phyloP scores from a whole-genome alignment of 2,329 filamentous ascomycete species.

The Cladophialophora yegresii region DNA sequence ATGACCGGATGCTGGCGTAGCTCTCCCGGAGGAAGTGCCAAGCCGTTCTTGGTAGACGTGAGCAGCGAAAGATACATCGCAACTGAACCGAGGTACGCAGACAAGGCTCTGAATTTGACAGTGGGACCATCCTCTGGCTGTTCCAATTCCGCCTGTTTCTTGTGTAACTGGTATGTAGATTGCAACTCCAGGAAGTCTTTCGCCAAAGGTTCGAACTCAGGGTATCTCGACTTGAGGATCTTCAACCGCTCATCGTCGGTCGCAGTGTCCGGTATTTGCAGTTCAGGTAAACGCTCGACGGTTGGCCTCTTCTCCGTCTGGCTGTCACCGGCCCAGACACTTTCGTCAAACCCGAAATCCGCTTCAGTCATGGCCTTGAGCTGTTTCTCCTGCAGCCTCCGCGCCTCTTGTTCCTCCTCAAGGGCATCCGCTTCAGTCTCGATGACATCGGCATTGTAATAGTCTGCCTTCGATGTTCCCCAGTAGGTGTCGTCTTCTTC shows the following conservation, averaged over 20 bases:
- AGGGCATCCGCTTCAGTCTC: conserved; percentile 73
- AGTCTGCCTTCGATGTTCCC: conserved; percentile 84
- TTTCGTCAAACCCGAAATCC: conserved; percentile 90
- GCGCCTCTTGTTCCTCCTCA: conserved; percentile 89
- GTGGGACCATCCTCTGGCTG: conserved; percentile 46
- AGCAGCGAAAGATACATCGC: conserved; percentile 93
- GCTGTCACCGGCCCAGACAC: conserved; percentile 72
- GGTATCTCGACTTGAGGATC: conserved; percentile 78
- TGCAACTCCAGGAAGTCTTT: conserved; percentile 77
- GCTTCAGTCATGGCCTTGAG: conserved; percentile 83
- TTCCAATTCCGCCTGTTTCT: conserved; percentile 55
- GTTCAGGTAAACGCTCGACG: conserved; percentile 80
- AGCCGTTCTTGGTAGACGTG: conserved; percentile 68
- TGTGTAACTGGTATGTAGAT: conserved; percentile 60
- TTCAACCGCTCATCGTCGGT: conserved; percentile 70
- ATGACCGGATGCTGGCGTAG: conserved; percentile 89
- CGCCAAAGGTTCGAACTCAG: conserved; percentile 84
- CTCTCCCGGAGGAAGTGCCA: conserved; percentile 72
- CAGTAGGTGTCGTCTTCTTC: conserved; percentile 69
- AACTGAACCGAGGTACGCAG: conserved; percentile 81
- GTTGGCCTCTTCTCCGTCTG: conserved; percentile 52
- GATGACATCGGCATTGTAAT: conserved; percentile 83
- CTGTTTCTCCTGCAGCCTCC: conserved; percentile 86
- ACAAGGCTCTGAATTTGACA: conserved; percentile 76
- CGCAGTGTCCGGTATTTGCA: conserved; percentile 81